Conservation (phyloP, 768 basidiomycete species). For the Paxillus ammoniavirescens region DNA sequence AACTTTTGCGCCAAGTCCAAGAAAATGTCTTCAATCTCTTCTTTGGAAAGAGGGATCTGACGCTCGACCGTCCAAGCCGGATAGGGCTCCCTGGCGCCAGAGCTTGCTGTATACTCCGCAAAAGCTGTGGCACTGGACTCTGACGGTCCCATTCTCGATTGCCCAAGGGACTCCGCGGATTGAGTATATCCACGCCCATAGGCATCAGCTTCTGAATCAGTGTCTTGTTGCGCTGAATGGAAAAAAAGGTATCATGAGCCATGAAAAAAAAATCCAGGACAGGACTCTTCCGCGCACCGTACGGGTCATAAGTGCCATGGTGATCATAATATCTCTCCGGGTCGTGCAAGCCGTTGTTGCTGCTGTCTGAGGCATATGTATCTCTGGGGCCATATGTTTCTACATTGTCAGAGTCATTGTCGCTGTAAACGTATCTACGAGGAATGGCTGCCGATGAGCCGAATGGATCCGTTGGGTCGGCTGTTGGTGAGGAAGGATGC, state of each 20-base stretch:
- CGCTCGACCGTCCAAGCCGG: constrained; percentile 93
- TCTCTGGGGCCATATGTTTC: constrained; percentile 64
- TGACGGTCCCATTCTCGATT: constrained; percentile 56
- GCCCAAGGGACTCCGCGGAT: constrained; percentile 74
- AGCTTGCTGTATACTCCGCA: constrained; percentile 55
- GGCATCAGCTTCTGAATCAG: constrained; percentile 77
- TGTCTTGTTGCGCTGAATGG: constrained; percentile 68
- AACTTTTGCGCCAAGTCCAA: constrained; percentile 98
- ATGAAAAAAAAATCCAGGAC: constrained; percentile 4
- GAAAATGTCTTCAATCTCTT: constrained; percentile 98
- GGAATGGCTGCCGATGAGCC: constrained; percentile 36
- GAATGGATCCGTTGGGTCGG: constrained; percentile 70
- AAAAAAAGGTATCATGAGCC: constrained; percentile 5
- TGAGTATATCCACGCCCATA: constrained; percentile 67
- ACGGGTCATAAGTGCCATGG: constrained; percentile 58
- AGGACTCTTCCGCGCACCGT: constrained; percentile 42
- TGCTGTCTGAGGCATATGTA: constrained; percentile 69
- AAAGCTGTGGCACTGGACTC: constrained; percentile 73
- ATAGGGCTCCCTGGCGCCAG: constrained; percentile 76
- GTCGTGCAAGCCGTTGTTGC: constrained; percentile 50
- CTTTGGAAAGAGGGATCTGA: constrained; percentile 95
- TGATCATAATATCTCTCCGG: constrained; percentile 62
- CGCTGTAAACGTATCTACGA: constrained; percentile 57
- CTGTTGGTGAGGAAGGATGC: constrained; percentile 58
- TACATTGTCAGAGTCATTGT: constrained; percentile 71